Evolutionary conservation across 352 stramenopile genomes (phyloP), one percentile per base, ranked within the genome.

Genomic region (Elongisporangium anandrum): DNA sequence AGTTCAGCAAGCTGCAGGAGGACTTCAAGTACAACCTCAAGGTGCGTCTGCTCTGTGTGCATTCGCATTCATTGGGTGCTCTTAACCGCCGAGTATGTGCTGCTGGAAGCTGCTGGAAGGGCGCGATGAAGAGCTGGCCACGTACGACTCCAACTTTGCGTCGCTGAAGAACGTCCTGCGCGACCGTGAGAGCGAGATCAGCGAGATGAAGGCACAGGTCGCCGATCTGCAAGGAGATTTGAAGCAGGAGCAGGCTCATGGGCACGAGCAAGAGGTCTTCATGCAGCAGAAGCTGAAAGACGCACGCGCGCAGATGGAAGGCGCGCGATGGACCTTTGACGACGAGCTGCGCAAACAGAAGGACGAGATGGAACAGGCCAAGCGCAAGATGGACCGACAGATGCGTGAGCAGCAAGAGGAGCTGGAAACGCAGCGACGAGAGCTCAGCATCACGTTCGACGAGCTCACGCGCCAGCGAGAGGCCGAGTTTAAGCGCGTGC

Each of bases 11-110:
- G 61, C 68, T 97, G 23, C 88, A 95, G 61, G 88, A 97, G 56
- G 90, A 97, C 67, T 97, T 97, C 79, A 91, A 95, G 65, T 97
- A 97, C 75, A 97, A 97, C 62, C 71, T 97, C 49, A 94, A 94
- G 74, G 66, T 67, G 54, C 50, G 50, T 3, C 10, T 53, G 34
- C 16, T n/a, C 12, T 10, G 3, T 45, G 39, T 9, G 3, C 12
- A 2, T 20, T 2, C 52, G 6, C n/a, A 3, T 51, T 20, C 17
- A n/a, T 1, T 20, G 20, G 24, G 6, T 12, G 13, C 19, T 38
- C 15, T 5, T 12, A 22, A 9, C 22, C 1, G 8, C 34, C 20
- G 7, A 29, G 13, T 23, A 8, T 20, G 2, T 51, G n/a, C 23
- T 4, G 17, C 6, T 38, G 22, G 41, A 34, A 69, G 62, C 68